These are phyloP conservation scores for Avena sativa DNA, from an alignment of 176 grass and related monocot species.

Conservation along the genomic window DNA sequence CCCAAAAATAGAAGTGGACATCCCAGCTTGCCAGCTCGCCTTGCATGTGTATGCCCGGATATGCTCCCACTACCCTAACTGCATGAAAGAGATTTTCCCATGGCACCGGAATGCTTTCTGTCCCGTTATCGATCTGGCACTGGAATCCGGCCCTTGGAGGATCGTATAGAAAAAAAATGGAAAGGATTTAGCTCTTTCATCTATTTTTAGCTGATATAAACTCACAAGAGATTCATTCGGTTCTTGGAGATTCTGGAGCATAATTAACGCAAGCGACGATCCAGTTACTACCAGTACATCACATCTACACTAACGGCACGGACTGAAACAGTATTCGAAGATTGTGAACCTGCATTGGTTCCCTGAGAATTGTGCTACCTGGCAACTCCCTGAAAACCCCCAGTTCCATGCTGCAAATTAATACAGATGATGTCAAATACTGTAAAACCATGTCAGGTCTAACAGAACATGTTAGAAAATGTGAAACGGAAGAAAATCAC, in stretches of 20 bases:
- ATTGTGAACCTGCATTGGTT: too few species aligned
- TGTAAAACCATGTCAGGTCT: neutral
- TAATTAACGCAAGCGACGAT: neutral
- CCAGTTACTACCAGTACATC: too few species aligned
- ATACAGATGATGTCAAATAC: neutral
- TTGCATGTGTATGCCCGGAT: neutral
- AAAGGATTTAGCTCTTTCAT: too few species aligned
- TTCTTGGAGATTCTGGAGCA: neutral
- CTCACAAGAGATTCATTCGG: neutral
- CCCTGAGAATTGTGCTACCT: too few species aligned
- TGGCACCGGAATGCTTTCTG: neutral
- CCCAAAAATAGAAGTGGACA: constrained; percentile 15
- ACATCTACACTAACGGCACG: too few species aligned
- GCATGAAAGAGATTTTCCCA: neutral
- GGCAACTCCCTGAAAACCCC: too few species aligned
- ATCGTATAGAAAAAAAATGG: too few species aligned
- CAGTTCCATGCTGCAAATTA: too few species aligned
- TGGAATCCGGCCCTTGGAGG: too few species aligned
- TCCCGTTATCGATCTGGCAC: too few species aligned
- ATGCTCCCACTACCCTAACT: neutral
- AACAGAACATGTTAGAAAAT: neutral
- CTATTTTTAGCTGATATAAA: neutral
- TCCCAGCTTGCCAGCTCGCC: neutral
- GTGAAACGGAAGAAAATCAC: neutral
- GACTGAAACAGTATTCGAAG: too few species aligned